Base-by-base conservation (phyloP, 208 protist species). In the Trypanosoma vivax region DNA sequence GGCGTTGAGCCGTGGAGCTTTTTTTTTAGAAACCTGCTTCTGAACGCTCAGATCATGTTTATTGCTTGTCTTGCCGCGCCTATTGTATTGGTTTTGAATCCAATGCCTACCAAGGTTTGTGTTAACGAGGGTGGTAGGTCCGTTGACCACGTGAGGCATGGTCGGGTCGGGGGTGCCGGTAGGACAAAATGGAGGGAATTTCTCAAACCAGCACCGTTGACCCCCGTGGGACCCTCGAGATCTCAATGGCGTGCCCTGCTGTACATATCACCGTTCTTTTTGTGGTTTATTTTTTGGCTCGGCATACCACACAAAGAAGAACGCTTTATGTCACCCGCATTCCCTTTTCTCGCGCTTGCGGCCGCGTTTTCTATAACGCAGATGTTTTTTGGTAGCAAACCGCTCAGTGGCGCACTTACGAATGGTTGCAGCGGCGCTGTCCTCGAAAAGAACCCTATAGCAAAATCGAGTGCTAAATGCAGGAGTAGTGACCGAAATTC, bases 21-120 rank as follows among this genome's bases (percentile, higher is more conserved):
- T 48, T 97, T 97, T 66, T 60, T 94, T 18, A 79, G 85, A 50
- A 98, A 98, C 63, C 59, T 96, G 13, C 55, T 84, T 24, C 73
- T 98, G 10, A 97, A 98, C 65, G 95, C 95, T 54, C 96, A 98
- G 63, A n/a, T 97, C 1, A 54, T 76, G 14, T 95, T 97, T 50
- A 23, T 88, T 5, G 53, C 83, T 2, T 76, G 70, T 16, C 37
- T 79, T 7, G n/a, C 70, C 1, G 66, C 79, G 5, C 79, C 79
- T 0, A 1, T 64, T 19, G 66, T 73, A 1, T 47, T 88, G 37
- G 29, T 83, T 30, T 49, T 52, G 14, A 50, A 42, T 5, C 57
- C 51, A 4, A 39, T 18, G 23, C 14, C 10, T 7, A 37, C 28
- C 41, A 34, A 50, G 3, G 9, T 25, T n/a, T 16, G 23, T 16